Conservation (phyloP, 2,329 filamentous ascomycete genomes). For the Scolecobasidium constrictum region DNA sequence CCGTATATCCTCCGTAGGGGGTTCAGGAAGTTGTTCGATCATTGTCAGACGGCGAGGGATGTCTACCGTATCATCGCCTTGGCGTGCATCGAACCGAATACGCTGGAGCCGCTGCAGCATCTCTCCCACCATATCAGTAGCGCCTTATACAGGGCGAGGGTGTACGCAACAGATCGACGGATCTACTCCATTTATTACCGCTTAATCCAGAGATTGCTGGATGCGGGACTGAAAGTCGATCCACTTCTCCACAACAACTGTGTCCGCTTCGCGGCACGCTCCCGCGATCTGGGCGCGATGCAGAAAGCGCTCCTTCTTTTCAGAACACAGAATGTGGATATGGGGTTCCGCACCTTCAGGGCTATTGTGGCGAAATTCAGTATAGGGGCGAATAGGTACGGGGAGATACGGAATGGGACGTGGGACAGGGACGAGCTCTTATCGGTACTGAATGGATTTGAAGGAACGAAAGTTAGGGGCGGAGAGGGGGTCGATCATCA, state of each 20-base stretch:
- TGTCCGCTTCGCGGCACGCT: neutral
- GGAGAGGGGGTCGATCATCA: neutral
- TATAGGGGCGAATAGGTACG: slow-evolving; percentile 23
- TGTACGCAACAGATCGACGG: neutral
- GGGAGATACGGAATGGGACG: slow-evolving; percentile 26
- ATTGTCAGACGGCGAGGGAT: neutral
- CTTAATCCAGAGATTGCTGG: neutral
- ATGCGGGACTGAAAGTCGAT: neutral
- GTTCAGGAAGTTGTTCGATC: neutral
- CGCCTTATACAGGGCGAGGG: neutral
- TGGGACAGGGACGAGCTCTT: slow-evolving; percentile 22
- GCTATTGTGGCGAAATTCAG: slow-evolving; percentile 25
- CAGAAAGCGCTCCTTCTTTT: neutral
- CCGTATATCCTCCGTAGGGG: neutral
- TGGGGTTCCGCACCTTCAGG: slow-evolving; percentile 14
- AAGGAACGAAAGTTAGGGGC: neutral
- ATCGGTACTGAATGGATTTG: slow-evolving; percentile 23
- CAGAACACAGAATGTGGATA: neutral
- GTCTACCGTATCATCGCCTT: neutral
- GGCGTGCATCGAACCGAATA: neutral
- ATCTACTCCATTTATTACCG: neutral
- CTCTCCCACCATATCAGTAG: neutral
- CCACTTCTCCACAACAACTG: neutral
- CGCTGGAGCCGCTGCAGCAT: neutral
- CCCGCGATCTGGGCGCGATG: neutral